phyloP scores from a whole-genome alignment of 2,329 filamentous ascomycete genomes.

The Scortechinia acanthostroma region DNA sequence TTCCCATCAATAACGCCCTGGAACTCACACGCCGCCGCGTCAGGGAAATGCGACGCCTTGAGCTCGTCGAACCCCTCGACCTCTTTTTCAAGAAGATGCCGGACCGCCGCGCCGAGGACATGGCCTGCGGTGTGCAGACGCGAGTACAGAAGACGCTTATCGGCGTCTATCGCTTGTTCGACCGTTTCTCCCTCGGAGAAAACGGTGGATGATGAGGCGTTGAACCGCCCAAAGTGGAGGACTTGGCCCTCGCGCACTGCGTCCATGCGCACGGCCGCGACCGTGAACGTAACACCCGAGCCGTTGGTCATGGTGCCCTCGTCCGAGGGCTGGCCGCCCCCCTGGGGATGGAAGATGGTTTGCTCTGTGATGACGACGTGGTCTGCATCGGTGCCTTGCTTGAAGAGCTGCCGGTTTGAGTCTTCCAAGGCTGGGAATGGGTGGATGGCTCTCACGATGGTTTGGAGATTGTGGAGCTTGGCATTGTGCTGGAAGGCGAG shows the following conservation, averaged over 20 bases:
- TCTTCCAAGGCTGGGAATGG: too few species aligned
- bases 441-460: too few species aligned
- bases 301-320: not conserved
- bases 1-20: not conserved
- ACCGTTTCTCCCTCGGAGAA: not conserved
- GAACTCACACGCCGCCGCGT: not conserved
- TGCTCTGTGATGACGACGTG: not conserved
- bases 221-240: not conserved
- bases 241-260: not conserved
- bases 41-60: not conserved
- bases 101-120: not conserved
- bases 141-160: not conserved
- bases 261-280: not conserved
- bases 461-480: too few species aligned
- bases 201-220: not conserved
- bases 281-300: not conserved
- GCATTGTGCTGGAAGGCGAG: too few species aligned
- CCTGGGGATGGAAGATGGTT: not conserved
- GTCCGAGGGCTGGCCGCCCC: not conserved
- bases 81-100: too few species aligned
- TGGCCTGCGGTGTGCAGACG: not conserved
- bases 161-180: not conserved
- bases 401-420: slow-evolving; percentile 1
- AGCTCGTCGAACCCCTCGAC: not conserved
- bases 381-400: not conserved